phyloP scores from a whole-genome alignment of 257 asterid genomes.

The Anisodus tanguticus region DNA sequence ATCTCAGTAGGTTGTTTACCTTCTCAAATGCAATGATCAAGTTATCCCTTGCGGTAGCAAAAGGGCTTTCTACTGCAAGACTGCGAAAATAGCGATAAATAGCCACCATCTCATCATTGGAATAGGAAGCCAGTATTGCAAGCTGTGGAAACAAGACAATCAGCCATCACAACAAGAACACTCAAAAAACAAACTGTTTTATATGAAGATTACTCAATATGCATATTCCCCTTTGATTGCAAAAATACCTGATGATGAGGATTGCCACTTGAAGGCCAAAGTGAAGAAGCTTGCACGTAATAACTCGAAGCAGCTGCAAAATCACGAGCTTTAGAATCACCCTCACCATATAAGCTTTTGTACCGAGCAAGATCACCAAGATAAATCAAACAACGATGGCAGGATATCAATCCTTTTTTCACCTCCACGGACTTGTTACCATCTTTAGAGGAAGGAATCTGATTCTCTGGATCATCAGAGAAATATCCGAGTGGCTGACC shows the following conservation, averaged over 20 bases:
- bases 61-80: conserved; percentile 82
- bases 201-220: conserved; percentile 13
- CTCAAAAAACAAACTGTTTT: background rate
- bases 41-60: conserved; percentile 88
- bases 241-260: conserved; percentile 90
- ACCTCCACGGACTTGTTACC: conserved; percentile 64
- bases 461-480: conserved; percentile 68
- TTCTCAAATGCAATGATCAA: conserved; percentile 93
- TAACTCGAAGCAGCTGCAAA: conserved; percentile 91
- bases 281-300: conserved; percentile 83
- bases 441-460: conserved; percentile 60
- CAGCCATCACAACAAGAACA: background rate
- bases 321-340: conserved; percentile 82
- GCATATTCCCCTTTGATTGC: background rate
- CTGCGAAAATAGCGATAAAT: conserved; percentile 94
- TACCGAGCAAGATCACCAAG: conserved; percentile 98
- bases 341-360: conserved; percentile 91
- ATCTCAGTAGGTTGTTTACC: conserved; percentile 50
- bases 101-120: conserved; percentile 77
- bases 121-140: conserved; percentile 89
- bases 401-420: conserved; percentile 80
- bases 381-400: conserved; percentile 92
- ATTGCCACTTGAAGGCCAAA: conserved; percentile 93
- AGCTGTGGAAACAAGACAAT: conserved; percentile 58
- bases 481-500: conserved; percentile 76